Conservation (phyloP, 352 stramenopile genomes). For the Aphanomyces cochlioides region DNA sequence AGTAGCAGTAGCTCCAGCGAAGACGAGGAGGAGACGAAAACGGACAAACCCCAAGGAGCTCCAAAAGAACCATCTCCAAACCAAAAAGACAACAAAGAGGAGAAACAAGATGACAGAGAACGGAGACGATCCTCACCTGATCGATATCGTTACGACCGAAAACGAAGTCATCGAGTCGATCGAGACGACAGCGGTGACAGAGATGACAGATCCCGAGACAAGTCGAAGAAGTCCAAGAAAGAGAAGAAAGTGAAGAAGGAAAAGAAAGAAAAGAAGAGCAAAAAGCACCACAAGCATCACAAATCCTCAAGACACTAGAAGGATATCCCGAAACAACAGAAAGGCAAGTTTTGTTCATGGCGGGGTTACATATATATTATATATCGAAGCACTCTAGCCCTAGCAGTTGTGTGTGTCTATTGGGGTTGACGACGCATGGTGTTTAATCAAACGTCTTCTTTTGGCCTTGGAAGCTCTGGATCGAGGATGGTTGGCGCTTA, state of each 20-base stretch:
- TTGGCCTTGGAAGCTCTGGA: slow-evolving; percentile 92
- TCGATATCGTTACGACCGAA: neutral
- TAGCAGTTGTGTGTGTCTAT: slow-evolving; percentile 29
- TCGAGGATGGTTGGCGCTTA: slow-evolving; percentile 84
- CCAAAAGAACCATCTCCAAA: slow-evolving; percentile 5
- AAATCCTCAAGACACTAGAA: slow-evolving; percentile 28
- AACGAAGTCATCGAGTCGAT: too few relatives aligned
- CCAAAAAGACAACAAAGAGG: slow-evolving; percentile 1
- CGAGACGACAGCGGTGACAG: neutral
- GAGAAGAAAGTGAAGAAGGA: slow-evolving; percentile 27
- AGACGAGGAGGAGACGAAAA: slow-evolving; percentile 31
- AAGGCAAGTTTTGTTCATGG: too few relatives aligned
- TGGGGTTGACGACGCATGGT: neutral
- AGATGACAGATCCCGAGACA: neutral
- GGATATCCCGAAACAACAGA: neutral
- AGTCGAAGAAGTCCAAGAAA: neutral
- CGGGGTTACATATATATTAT: slow-evolving; percentile 5
- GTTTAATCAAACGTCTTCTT: slow-evolving; percentile 97
- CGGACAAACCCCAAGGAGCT: neutral
- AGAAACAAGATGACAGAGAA: neutral
- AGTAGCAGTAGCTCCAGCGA: slow-evolving; percentile 25
- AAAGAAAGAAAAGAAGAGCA: slow-evolving; percentile 32
- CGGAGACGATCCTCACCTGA: neutral
- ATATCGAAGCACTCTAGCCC: neutral
- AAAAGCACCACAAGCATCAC: slow-evolving; percentile 27